Base-by-base conservation (phyloP, 2,329 filamentous ascomycete species). In the Epichloe sylvatica region DNA sequence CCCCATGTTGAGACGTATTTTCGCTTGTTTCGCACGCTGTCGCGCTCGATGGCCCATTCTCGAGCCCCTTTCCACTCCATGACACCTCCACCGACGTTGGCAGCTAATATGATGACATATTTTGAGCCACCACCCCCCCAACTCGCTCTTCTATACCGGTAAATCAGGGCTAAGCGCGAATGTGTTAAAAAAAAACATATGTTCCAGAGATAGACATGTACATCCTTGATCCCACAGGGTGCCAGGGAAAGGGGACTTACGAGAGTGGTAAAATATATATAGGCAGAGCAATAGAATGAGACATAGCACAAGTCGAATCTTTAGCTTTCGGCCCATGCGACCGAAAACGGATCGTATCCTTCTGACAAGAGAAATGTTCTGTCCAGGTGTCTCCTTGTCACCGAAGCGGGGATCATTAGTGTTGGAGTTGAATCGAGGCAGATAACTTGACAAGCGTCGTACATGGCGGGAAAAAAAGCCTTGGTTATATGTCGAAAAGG, bases 11-110 rank as follows among this genome's bases (percentile, higher is more conserved):
- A 75, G 2, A 81, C 84, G 62, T 98, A 98, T 61, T 83, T 85
- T 63, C 84, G 83, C 74, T 98, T 98, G 70, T 98, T 98, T 64
- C 83, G 83, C 49, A 97, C 80, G 62, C 91, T 97, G 70, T 97
- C 90, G 64, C 92, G 78, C 70, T 98, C 92, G 60, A 97, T 94
- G 1, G 92, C 92, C 92, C 92, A 98, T 70, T 98, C 92, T 53
- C 90, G 80, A 19, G 91, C 86, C 0, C 91, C 91, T 67, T 98
- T 98, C 91, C 89, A 96, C 62, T 96, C 91, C 89, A 97, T 97
- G 7, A 98, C 92, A 59, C 92, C 92, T 52, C 92, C 92, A 45
- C 92, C 92, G 55, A 94, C 78, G 62, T 98, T 98, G 49, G 92
- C 90, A 23, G 86, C 90, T 19, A 97, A 74, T 54, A 98, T 89